Conservation (phyloP, 768 basidiomycete genomes). For the Auricularia sp. region DNA sequence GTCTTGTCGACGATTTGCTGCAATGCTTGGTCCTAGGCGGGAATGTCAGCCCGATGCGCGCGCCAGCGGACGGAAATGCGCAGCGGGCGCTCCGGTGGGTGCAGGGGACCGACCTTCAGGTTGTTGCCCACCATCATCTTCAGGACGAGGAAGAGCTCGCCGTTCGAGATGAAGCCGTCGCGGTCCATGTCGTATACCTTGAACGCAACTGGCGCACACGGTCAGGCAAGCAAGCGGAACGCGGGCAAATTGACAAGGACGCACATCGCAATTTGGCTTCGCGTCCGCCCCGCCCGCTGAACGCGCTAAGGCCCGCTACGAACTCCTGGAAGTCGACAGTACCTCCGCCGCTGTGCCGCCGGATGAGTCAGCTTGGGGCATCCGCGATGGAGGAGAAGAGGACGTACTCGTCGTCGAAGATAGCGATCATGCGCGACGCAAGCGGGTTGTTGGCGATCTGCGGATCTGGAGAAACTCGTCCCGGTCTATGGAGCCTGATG, state of each 20-base stretch:
- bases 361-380: neutral
- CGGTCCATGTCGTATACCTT: slow-evolving; percentile 99
- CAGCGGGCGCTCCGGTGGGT: neutral
- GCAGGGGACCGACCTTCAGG: slow-evolving; percentile 56
- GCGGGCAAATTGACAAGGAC: slow-evolving; percentile 20
- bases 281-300: slow-evolving; percentile 90
- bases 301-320: slow-evolving; percentile 93
- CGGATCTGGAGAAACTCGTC: slow-evolving; percentile 97
- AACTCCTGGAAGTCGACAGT: slow-evolving; percentile 99
- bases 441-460: slow-evolving; percentile 97
- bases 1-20: slow-evolving; percentile 99
- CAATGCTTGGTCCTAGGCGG: slow-evolving; percentile 82
- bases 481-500: slow-evolving; percentile 94
- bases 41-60: neutral
- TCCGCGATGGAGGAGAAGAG: neutral
- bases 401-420: slow-evolving; percentile 97
- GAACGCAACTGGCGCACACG: slow-evolving; percentile 69
- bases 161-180: slow-evolving; percentile 96
- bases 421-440: slow-evolving; percentile 96
- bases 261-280: slow-evolving; percentile 93
- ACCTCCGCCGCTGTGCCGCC: slow-evolving; percentile 70
- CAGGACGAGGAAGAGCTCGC: slow-evolving; percentile 93
- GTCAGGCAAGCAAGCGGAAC: neutral
- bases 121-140: slow-evolving; percentile 99
- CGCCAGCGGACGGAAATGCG: too few species aligned